Conservation (phyloP, 306 rosid species). For the Quillaja saponaria region DNA sequence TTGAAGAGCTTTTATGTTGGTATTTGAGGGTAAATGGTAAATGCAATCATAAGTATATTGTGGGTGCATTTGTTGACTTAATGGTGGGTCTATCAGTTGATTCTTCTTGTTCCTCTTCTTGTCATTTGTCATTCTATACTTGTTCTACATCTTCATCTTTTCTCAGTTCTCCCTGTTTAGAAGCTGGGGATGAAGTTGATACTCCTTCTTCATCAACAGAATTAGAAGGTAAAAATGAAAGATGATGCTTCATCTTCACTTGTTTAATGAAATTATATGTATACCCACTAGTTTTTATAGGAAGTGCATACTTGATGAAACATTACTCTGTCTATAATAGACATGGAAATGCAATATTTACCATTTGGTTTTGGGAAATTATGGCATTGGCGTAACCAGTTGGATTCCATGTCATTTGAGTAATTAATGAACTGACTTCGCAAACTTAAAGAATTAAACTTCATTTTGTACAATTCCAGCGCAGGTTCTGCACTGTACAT, state of each 20-base stretch:
- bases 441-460: too few relatives aligned
- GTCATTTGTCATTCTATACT: conserved; percentile 44
- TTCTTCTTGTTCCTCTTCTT: conserved; percentile 1
- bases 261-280: conserved; percentile 30
- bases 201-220: conserved; percentile 48
- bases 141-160: conserved; percentile 49
- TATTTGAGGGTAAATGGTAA: conserved; percentile 57
- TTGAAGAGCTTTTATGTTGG: conserved; percentile 70
- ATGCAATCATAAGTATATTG: conserved; percentile 47
- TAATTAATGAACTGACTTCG: too few relatives aligned
- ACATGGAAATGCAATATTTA: too few relatives aligned
- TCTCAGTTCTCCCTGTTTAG: conserved; percentile 40
- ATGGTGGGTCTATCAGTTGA: conserved; percentile 49
- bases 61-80: conserved; percentile 75
- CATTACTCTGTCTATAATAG: too few relatives aligned
- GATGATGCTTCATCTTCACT: conserved; percentile 35
- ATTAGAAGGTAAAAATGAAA: conserved; percentile 45
- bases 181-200: conserved; percentile 30
- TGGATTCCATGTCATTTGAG: too few relatives aligned
- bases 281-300: conserved; percentile 22
- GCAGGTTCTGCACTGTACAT: too few relatives aligned
- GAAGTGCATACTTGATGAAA: background rate
- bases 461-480: too few relatives aligned
- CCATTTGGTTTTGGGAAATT: too few relatives aligned
- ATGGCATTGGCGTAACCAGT: too few relatives aligned